Percentiles rank a stretch among this genome's conserved stretches.
These are phyloP conservation scores for Periconia macrospinosa DNA, from an alignment of 2,329 filamentous ascomycete species.

Conservation along the genomic window DNA sequence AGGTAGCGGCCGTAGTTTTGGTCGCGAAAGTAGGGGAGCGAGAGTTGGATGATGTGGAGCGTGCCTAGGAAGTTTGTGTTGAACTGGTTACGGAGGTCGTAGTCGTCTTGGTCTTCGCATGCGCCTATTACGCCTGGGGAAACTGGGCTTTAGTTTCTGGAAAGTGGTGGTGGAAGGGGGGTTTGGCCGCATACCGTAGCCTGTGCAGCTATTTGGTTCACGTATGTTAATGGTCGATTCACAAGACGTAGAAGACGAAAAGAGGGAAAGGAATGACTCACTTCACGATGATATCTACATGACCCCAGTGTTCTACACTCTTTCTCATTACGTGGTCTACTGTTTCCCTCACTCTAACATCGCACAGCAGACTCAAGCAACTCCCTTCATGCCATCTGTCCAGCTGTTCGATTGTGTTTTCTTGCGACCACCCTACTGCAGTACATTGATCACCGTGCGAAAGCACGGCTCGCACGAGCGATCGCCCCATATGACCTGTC, in stretches of 20 bases:
- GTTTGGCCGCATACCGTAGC: conserved; percentile 64
- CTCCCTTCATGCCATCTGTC: conserved; percentile 65
- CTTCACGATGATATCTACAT: conserved; percentile 87
- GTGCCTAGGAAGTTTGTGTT: conserved; percentile 98
- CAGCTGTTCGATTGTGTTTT: conserved; percentile 75
- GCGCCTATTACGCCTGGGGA: conserved; percentile 72
- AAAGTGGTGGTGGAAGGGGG: neutral
- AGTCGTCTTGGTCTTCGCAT: conserved; percentile 95
- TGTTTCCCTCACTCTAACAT: conserved; percentile 80
- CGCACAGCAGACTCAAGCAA: conserved; percentile 82
- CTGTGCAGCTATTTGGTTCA: conserved; percentile 64
- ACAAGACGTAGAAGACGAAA: neutral
- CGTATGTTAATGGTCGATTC: neutral
- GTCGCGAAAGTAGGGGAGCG: conserved; percentile 82
- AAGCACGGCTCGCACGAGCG: conserved; percentile 80
- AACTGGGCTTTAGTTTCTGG: neutral
- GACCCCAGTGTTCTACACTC: conserved; percentile 74
- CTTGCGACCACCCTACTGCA: conserved; percentile 80
- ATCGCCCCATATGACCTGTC: conserved; percentile 95
- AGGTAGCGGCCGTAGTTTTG: conserved; percentile 78
- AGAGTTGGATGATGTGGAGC: conserved; percentile 87
- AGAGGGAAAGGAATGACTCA: conserved; percentile 19
- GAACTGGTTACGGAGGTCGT: conserved; percentile 93
- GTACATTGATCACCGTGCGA: conserved; percentile 80
- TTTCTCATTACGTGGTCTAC: conserved; percentile 71